These are phyloP conservation scores for Sugiyamaella sp. DNA, from an alignment of 1,139 yeast genomes.

Conservation along the genomic window DNA sequence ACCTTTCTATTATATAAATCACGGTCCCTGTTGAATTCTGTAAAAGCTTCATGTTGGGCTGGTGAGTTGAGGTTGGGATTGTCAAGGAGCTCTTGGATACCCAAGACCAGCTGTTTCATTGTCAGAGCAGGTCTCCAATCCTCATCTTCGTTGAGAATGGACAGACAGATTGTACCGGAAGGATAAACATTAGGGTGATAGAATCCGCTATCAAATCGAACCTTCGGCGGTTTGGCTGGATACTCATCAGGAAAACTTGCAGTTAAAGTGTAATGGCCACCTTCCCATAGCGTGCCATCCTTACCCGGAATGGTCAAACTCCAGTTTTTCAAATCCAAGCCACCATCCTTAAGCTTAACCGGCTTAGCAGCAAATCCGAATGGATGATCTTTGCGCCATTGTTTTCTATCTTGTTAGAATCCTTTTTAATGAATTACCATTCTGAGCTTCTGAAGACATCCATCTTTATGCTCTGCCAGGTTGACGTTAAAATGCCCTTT, in stretches of 20 bases:
- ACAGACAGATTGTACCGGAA: constrained; percentile 91
- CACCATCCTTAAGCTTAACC: constrained; percentile 71
- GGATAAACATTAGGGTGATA: constrained; percentile 98
- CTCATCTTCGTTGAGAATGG: constrained; percentile 91
- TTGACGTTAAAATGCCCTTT: background rate
- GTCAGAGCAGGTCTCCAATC: constrained; percentile 99
- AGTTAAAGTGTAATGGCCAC: constrained; percentile 85
- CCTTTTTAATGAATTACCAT: too few relatives aligned
- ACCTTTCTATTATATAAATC: constrained; percentile 82
- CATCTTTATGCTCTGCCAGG: background rate
- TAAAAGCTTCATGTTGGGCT: constrained; percentile 97
- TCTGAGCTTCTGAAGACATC: background rate
- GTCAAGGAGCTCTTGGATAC: constrained; percentile 88
- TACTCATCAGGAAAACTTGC: constrained; percentile 85
- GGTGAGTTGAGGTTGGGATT: constrained; percentile 95
- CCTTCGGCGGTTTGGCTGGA: constrained; percentile 96
- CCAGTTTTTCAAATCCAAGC: constrained; percentile 85
- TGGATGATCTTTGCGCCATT: constrained; percentile 99
- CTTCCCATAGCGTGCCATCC: constrained; percentile 82
- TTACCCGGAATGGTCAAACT: constrained; percentile 96
- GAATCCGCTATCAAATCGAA: constrained; percentile 82
- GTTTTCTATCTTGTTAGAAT: constrained; percentile 58
- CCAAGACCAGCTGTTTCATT: constrained; percentile 83
- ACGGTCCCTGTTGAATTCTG: constrained; percentile 57
- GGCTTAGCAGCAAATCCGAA: constrained; percentile 97